These are phyloP conservation scores for Pistacia integerrima DNA, from an alignment of 345 rosid genomes.

Conservation along the genomic window DNA sequence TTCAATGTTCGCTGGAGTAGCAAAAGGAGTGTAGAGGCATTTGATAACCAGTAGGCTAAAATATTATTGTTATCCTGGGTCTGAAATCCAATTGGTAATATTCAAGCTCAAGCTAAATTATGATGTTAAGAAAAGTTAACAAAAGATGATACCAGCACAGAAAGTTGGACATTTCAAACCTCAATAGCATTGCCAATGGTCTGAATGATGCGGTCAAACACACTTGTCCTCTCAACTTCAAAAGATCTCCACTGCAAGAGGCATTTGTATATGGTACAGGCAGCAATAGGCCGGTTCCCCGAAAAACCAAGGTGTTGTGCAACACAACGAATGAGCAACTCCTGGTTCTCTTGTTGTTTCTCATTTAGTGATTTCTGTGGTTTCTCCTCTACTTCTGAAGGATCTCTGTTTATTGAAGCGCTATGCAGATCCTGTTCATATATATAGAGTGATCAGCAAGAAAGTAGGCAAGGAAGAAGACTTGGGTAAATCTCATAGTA, in stretches of 20 bases:
- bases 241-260: constrained; percentile 96
- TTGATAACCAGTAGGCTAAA: constrained; percentile 93
- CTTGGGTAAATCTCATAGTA: not conserved
- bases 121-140: not conserved
- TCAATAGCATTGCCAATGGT: constrained; percentile 91
- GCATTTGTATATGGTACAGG: constrained; percentile 92
- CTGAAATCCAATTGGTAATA: constrained; percentile 42
- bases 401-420: constrained; percentile 67
- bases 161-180: constrained; percentile 44
- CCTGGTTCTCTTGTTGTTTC: constrained; percentile 96
- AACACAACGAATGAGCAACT: constrained; percentile 87
- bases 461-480: constrained; percentile 13
- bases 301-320: constrained; percentile 87
- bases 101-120: constrained; percentile 21
- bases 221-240: constrained; percentile 91
- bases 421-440: constrained; percentile 75
- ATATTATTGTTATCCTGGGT: constrained; percentile 83
- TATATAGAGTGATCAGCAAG: constrained; percentile 11
- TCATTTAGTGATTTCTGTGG: constrained; percentile 91
- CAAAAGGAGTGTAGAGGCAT: constrained; percentile 88
- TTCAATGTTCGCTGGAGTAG: constrained; percentile 88
- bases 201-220: constrained; percentile 91
- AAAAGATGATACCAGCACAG: not conserved
- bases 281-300: constrained; percentile 80
- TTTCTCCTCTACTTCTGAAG: constrained; percentile 67